A percentile compares a stretch with the other conserved stretches of the same genome.
These are phyloP conservation scores for Apiospora aurea DNA, from an alignment of 2,329 filamentous ascomycete genomes.

Conservation along the genomic window DNA sequence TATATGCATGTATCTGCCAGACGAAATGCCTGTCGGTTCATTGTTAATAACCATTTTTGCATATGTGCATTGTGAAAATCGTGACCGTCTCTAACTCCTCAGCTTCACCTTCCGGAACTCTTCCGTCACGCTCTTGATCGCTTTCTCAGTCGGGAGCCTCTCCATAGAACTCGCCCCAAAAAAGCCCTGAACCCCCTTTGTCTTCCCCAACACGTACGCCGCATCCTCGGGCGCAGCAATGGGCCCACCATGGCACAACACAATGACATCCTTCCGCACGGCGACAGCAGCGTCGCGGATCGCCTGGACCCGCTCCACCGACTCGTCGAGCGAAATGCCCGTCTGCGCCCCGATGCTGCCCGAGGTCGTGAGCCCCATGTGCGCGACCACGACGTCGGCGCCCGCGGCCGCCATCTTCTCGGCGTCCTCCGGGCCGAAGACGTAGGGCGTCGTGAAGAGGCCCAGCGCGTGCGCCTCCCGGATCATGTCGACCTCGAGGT, in stretches of 20 bases:
- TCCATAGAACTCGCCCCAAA: conserved; percentile 76
- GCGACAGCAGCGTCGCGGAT: conserved; percentile 66
- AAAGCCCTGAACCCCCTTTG: conserved; percentile 73
- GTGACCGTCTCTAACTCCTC: neutral
- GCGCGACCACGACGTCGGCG: conserved; percentile 71
- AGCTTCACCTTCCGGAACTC: conserved; percentile 54
- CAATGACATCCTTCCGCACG: conserved; percentile 65
- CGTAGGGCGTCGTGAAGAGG: conserved; percentile 73
- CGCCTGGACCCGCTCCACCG: conserved; percentile 65
- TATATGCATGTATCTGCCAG: no score
- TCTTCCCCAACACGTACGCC: conserved; percentile 65
- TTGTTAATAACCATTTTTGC: neutral
- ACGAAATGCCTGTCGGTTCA: neutral
- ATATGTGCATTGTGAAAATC: neutral
- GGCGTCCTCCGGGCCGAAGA: conserved; percentile 69
- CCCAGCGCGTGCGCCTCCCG: conserved; percentile 63
- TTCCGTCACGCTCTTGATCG: conserved; percentile 57
- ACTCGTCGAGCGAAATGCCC: conserved; percentile 69
- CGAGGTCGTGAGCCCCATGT: conserved; percentile 72
- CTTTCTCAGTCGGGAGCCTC: conserved; percentile 68
- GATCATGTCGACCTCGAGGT: conserved; percentile 72
- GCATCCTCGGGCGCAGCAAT: conserved; percentile 71
- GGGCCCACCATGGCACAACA: conserved; percentile 75
- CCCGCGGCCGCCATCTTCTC: conserved; percentile 68
- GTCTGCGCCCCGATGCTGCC: conserved; percentile 70